phyloP scores from a whole-genome alignment of 768 basidiomycete genomes.

The Serpula lacrymans region DNA sequence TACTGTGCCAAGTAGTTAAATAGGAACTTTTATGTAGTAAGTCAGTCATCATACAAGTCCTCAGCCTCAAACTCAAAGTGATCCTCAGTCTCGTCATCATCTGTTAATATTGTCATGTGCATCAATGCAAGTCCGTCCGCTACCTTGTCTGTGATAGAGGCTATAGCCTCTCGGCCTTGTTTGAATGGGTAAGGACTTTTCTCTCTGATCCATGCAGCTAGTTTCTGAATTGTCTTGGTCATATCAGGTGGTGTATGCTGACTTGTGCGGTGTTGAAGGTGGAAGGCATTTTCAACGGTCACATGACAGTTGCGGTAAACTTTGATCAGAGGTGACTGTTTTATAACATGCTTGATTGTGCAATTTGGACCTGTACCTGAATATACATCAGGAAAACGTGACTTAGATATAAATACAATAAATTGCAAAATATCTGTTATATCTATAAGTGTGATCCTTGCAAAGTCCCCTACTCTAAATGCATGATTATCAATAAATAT shows the following conservation, averaged over 20 bases:
- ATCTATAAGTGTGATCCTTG: too few relatives aligned
- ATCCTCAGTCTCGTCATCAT: constrained; percentile 17
- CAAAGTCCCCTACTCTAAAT: too few relatives aligned
- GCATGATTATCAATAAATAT: too few relatives aligned
- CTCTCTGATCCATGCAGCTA: constrained; percentile 1
- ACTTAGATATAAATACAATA: too few relatives aligned
- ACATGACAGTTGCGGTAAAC: constrained; percentile 10
- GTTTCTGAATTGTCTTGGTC: constrained; percentile 18
- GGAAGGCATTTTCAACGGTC: constrained; percentile 16
- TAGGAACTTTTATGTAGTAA: constrained; percentile 1
- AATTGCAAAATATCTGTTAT: too few relatives aligned
- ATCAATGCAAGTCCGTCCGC: constrained; percentile 18
- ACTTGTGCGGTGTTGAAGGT: constrained; percentile 20
- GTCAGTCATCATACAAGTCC: too few relatives aligned
- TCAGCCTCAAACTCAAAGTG: too few relatives aligned
- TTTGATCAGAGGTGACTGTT: constrained; percentile 13
- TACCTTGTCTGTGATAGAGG: too few relatives aligned
- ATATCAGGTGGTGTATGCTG: constrained; percentile 27
- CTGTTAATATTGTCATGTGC: constrained; percentile 14
- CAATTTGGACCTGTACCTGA: constrained; percentile 4
- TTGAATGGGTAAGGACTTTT: not conserved
- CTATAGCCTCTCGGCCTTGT: constrained; percentile 14
- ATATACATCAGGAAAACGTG: too few relatives aligned
- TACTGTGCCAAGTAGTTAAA: constrained; percentile 6
- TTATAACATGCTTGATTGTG: constrained; percentile 10